Conservation (phyloP, 2,329 filamentous ascomycete species). For the Diplodia scrobiculata region DNA sequence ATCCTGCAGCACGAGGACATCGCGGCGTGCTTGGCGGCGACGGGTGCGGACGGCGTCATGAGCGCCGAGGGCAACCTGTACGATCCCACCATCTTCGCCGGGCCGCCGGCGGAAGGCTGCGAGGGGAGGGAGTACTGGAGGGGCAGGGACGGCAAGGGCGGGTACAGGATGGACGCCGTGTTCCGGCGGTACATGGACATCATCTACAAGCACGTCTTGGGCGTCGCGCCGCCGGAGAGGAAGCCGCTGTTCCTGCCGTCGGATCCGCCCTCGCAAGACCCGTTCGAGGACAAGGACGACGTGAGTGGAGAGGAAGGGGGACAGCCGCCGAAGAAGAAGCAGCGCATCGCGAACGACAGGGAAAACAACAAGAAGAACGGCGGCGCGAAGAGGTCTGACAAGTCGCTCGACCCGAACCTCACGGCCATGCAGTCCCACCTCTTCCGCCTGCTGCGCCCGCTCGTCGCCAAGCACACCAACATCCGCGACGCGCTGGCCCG, state of each 20-base stretch:
- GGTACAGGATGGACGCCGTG: slow-evolving; percentile 85
- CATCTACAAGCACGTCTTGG: slow-evolving; percentile 75
- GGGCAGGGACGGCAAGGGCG: slow-evolving; percentile 74
- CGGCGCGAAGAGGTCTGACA: slow-evolving; percentile 48
- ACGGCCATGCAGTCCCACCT: slow-evolving; percentile 85
- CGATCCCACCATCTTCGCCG: slow-evolving; percentile 83
- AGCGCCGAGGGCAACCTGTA: slow-evolving; percentile 93
- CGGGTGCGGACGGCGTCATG: slow-evolving; percentile 92
- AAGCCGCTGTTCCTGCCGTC: slow-evolving; percentile 72
- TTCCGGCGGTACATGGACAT: slow-evolving; percentile 89
- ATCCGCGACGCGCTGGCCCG: slow-evolving; percentile 81
- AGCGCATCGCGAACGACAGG: slow-evolving; percentile 33
- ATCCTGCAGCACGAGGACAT: slow-evolving; percentile 80
- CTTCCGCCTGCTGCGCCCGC: slow-evolving; percentile 83
- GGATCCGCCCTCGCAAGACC: slow-evolving; percentile 44
- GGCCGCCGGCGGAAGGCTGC: slow-evolving; percentile 63
- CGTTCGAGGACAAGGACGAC: not conserved
- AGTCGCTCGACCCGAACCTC: slow-evolving; percentile 65
- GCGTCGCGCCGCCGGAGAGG: slow-evolving; percentile 64
- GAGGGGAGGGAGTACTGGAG: slow-evolving; percentile 83
- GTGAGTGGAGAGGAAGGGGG: slow-evolving; percentile 35
- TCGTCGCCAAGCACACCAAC: slow-evolving; percentile 77
- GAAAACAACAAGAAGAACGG: slow-evolving; percentile 28
- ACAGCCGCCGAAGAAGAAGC: slow-evolving; percentile 43
- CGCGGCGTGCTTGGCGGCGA: slow-evolving; percentile 73